Conservation (phyloP, 2,329 filamentous ascomycete species). For the Colletotrichum melonis region DNA sequence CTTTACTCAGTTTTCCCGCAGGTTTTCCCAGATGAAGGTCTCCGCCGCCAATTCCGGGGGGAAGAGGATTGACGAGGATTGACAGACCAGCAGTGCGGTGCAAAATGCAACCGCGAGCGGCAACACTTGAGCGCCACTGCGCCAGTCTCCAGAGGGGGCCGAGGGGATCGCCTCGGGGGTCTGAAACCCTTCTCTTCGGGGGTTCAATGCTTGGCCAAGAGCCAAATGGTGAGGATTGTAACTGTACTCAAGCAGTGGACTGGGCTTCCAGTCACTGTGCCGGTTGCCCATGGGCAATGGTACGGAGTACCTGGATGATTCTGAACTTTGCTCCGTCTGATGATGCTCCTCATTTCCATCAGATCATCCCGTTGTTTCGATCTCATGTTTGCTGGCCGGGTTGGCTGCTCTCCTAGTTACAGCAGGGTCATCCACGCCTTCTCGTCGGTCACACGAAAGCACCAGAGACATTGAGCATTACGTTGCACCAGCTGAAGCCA, state of each 20-base stretch:
- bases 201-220: constrained; percentile 24
- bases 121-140: not conserved
- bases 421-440: constrained; percentile 3
- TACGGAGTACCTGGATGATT: not conserved
- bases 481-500: not conserved
- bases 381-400: constrained; percentile 3
- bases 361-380: constrained; percentile 33
- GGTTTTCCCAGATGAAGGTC: constrained; percentile 15
- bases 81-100: not conserved
- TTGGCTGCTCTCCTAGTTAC: not conserved
- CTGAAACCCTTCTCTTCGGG: constrained; percentile 30
- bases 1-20: constrained; percentile 26
- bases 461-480: not conserved
- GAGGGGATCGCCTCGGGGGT: constrained; percentile 33
- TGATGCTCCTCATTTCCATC: constrained; percentile 11
- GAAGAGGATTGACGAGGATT: constrained; percentile 3
- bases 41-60: constrained; percentile 22
- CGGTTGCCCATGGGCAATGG: not conserved
- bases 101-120: constrained; percentile 4
- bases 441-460: not conserved
- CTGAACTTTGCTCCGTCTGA: constrained; percentile 17
- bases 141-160: not conserved
- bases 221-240: constrained; percentile 12
- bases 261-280: not conserved
- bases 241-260: not conserved